Conservation (phyloP, 1,284 basidiomycete genomes). For the Tilletiopsis washingtonensis region DNA sequence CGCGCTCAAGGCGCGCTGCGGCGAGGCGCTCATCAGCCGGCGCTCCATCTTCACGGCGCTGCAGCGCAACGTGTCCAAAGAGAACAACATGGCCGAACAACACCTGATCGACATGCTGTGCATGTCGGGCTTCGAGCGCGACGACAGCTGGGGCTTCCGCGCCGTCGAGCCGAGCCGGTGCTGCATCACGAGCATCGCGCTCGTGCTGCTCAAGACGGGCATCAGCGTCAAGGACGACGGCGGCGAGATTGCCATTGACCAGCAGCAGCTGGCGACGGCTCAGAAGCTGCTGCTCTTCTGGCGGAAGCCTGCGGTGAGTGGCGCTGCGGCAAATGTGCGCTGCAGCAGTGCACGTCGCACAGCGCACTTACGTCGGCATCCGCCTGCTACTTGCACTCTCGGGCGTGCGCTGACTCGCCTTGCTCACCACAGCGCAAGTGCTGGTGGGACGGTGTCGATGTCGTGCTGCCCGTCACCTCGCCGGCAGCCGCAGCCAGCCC, state of each 20-base stretch:
- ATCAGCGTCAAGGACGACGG: conserved; percentile 9
- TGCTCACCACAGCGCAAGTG: conserved; percentile 63
- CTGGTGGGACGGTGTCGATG: conserved; percentile 98
- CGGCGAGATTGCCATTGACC: conserved; percentile 57
- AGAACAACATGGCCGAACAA: conserved; percentile 97
- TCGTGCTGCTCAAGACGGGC: conserved; percentile 85
- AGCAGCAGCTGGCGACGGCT: conserved; percentile 87
- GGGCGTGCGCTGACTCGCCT: neutral
- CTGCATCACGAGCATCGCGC: conserved; percentile 94
- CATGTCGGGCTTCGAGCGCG: conserved; percentile 97
- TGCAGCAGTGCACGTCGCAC: neutral
- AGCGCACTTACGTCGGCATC: neutral
- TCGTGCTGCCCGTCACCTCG: conserved; percentile 61
- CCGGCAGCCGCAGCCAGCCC: conserved; percentile 51
- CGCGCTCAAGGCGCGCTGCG: conserved; percentile 51
- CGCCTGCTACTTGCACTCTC: neutral
- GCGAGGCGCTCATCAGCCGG: conserved; percentile 77
- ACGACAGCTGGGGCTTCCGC: conserved; percentile 95
- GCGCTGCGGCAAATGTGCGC: neutral
- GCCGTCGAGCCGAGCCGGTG: conserved; percentile 89
- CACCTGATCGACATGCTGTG: conserved; percentile 99
- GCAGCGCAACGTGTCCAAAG: conserved; percentile 97
- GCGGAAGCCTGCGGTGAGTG: conserved; percentile 74
- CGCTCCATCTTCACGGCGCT: conserved; percentile 92
- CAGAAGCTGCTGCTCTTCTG: conserved; percentile 97